Conservation (phyloP, 75 land plant genomes). For the Cunninghamia lanceolata region DNA sequence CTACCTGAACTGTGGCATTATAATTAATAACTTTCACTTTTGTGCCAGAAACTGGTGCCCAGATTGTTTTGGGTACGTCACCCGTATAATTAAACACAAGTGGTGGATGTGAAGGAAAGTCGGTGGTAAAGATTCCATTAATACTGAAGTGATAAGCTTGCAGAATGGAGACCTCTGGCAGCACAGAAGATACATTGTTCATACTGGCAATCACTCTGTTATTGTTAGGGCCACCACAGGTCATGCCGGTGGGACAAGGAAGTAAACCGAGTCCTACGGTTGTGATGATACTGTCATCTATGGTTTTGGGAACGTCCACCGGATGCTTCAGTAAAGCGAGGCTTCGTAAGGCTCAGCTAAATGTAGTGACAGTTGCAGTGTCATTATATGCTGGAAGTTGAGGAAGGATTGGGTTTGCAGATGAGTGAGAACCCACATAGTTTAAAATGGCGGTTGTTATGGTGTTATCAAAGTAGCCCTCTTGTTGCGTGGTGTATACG, state of each 20-base stretch:
- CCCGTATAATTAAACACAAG: conserved; percentile 22
- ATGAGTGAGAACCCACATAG: conserved; percentile 14
- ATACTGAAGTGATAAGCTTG: conserved; percentile 19
- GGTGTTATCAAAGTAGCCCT: conserved; percentile 15
- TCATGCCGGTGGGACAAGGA: background rate
- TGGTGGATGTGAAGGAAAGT: conserved; percentile 4
- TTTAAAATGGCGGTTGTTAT: conserved; percentile 36
- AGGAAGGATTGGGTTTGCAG: background rate
- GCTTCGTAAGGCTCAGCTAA: background rate
- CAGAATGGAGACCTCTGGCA: background rate
- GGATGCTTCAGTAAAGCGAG: background rate
- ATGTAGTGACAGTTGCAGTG: background rate
- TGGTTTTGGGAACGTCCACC: background rate
- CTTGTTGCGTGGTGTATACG: conserved; percentile 4
- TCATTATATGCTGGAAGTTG: background rate
- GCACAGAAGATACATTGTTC: background rate
- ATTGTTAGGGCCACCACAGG: background rate
- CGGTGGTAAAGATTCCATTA: too few relatives aligned
- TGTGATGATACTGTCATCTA: background rate
- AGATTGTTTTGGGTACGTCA: background rate
- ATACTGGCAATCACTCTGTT: background rate
- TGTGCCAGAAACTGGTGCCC: conserved; percentile 7
- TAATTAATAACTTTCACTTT: conserved; percentile 14
- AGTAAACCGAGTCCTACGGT: background rate
- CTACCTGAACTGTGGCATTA: conserved; percentile 19